Evolutionary conservation across 2,329 filamentous ascomycete genomes (phyloP).

Genomic region (Ceratocystis lukuohia): DNA sequence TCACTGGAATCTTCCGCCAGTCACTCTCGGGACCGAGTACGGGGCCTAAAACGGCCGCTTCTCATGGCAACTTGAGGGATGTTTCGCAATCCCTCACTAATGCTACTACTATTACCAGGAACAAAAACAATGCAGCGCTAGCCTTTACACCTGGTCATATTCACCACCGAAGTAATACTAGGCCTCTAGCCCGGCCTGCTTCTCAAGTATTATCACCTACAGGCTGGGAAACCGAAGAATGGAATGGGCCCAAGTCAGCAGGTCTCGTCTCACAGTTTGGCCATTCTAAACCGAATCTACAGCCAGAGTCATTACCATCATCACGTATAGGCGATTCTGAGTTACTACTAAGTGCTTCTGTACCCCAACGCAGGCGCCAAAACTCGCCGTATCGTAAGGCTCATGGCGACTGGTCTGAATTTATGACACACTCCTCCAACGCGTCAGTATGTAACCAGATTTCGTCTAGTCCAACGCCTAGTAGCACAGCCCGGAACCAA

Average conservation of each 20-base stretch:
- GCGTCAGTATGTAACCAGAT: conserved; percentile 4
- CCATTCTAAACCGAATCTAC: background rate
- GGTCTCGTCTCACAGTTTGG: background rate
- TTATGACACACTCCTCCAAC: conserved; percentile 7
- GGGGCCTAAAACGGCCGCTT: background rate
- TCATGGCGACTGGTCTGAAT: conserved; percentile 8
- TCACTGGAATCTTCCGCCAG: conserved; percentile 11
- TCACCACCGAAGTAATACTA: background rate
- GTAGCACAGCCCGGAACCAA: background rate
- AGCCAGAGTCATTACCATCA: background rate
- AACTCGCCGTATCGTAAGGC: conserved; percentile 10
- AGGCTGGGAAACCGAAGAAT: conserved; percentile 14
- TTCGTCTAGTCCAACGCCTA: background rate
- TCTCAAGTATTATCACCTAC: conserved; percentile 3
- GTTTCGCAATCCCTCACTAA: background rate
- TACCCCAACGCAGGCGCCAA: conserved; percentile 3
- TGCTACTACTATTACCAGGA: background rate
- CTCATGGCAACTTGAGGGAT: conserved; percentile 10
- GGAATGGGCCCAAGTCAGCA: background rate
- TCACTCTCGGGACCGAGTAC: background rate
- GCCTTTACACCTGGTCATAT: background rate
- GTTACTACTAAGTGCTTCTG: background rate
- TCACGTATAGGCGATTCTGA: conserved; percentile 1
- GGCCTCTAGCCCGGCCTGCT: conserved; percentile 9
- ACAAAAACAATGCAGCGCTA: background rate